Evolutionary conservation across 352 stramenopile species (phyloP), one percentile per base, ranked within the genome.

Genomic region (Pythium phragmiticola): DNA sequence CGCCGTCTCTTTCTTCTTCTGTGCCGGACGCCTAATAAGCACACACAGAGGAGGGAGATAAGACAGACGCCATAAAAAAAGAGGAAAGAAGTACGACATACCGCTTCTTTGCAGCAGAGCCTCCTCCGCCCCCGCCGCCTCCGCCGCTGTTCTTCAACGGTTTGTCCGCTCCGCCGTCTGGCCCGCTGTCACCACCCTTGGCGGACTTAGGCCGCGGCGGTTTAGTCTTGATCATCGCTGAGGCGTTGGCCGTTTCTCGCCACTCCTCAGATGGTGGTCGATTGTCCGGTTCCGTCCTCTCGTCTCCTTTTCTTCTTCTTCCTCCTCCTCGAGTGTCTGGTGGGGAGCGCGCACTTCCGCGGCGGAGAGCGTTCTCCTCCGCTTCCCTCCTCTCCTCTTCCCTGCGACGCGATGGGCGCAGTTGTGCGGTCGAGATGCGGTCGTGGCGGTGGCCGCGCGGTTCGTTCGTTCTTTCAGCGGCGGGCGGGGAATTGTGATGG

Each of bases 1-100:
- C 52, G 21, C 64, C 26, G 80, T 76, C 21, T 84, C 74, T 57
- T 85, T 84, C 63, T 90, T 76, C 66, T 76, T 88, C 43, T 78
- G 73, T 4, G 70, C 63, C 7, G 63, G 66, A 13, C 82, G 82
- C 46, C 80, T 88, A 55, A 12, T 30, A 33, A 3, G 30, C 11
- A 46, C 5, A 28, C 23, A 60, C 21, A 52, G 23, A 28, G 47
- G 39, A 47, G 13, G 36, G 11, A 21, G 17, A 16, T n/a, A 16
- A 21, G 28, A 3, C 4, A 56, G 7, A 47, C 21, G 11, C 16
- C 5, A n/a, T 12, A 54, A 11, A 50, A n/a, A 53, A 19, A 17
- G 17, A 41, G n/a, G 52, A 28, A 11, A 51, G 46, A 34, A 42
- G 14, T 12, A 53, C 14, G 19, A 61, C 63, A 49, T 28, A 70